phyloP scores from a whole-genome alignment of 345 rosid genomes.

The Syzygium jambos region DNA sequence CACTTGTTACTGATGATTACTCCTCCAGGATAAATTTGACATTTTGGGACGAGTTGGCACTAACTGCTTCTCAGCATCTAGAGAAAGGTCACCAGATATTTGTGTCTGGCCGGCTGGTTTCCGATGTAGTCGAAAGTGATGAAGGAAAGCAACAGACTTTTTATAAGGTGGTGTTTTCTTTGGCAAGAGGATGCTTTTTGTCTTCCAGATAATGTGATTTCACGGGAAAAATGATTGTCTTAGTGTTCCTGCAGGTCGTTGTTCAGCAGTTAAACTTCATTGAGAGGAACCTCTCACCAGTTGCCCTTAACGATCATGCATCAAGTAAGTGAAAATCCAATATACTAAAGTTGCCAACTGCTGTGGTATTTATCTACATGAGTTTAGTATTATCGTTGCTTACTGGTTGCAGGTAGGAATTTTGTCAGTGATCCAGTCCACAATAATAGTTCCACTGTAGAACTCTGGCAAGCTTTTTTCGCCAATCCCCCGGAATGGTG shows the following conservation, averaged over 20 bases:
- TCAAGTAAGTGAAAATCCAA: constrained; percentile 18
- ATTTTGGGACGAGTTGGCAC: constrained; percentile 62
- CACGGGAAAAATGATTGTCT: not conserved
- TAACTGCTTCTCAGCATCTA: constrained; percentile 39
- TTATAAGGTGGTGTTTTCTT: constrained; percentile 33
- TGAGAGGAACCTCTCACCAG: constrained; percentile 22
- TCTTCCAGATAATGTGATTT: not conserved
- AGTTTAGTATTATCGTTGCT: not conserved
- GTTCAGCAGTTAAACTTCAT: constrained; percentile 55
- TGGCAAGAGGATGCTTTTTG: not conserved
- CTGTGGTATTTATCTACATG: not conserved
- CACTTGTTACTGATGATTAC: not conserved
- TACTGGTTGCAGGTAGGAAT: constrained; percentile 18
- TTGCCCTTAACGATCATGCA: constrained; percentile 7
- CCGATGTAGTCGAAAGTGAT: constrained; percentile 40
- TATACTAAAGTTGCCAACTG: not conserved
- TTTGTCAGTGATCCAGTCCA: constrained; percentile 14
- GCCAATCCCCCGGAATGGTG: constrained; percentile 60
- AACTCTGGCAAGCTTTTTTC: constrained; percentile 59
- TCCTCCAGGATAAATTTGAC: constrained; percentile 46
- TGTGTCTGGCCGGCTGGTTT: constrained; percentile 49
- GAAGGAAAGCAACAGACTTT: constrained; percentile 48
- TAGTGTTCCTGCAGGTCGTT: constrained; percentile 29
- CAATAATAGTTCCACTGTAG: constrained; percentile 17
- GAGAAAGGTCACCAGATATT: constrained; percentile 53